These are phyloP conservation scores for Agaricus subrufescens DNA, from an alignment of 768 basidiomycete genomes.

Conservation along the genomic window DNA sequence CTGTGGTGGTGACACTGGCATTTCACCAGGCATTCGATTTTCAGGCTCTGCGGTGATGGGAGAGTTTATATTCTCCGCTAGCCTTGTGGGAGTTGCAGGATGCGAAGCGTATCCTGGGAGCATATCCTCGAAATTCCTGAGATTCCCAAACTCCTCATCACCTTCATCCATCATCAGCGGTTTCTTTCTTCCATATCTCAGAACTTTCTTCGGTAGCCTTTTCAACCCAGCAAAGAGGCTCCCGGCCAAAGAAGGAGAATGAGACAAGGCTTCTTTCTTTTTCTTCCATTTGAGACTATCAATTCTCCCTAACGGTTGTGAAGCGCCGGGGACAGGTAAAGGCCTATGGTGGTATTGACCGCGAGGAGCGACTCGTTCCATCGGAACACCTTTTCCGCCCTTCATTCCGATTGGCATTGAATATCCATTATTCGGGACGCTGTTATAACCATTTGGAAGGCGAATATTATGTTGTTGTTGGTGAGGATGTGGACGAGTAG, in stretches of 20 bases:
- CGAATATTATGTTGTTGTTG: neutral
- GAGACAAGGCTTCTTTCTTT: neutral
- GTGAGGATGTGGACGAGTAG: neutral
- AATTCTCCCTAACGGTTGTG: neutral
- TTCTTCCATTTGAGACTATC: neutral
- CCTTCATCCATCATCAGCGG: neutral
- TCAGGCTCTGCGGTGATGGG: neutral
- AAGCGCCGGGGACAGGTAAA: neutral
- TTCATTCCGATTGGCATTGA: constrained; percentile 10
- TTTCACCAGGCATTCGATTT: neutral
- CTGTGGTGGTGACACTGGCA: neutral
- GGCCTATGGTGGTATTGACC: neutral
- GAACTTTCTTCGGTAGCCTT: constrained; percentile 6
- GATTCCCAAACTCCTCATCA: neutral
- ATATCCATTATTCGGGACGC: neutral
- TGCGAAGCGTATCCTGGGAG: constrained; percentile 3
- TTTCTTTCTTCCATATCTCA: constrained; percentile 6
- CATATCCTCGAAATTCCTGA: neutral
- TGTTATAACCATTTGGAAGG: neutral
- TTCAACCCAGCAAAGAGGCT: constrained; percentile 5
- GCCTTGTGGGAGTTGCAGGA: constrained; percentile 1
- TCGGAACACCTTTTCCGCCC: constrained; percentile 6
- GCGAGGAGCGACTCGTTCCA: constrained; percentile 3
- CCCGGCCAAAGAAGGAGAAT: constrained; percentile 1
- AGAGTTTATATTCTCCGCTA: neutral